phyloP scores from a whole-genome alignment of 2,329 filamentous ascomycete genomes.

The Scytalidium lignicola region DNA sequence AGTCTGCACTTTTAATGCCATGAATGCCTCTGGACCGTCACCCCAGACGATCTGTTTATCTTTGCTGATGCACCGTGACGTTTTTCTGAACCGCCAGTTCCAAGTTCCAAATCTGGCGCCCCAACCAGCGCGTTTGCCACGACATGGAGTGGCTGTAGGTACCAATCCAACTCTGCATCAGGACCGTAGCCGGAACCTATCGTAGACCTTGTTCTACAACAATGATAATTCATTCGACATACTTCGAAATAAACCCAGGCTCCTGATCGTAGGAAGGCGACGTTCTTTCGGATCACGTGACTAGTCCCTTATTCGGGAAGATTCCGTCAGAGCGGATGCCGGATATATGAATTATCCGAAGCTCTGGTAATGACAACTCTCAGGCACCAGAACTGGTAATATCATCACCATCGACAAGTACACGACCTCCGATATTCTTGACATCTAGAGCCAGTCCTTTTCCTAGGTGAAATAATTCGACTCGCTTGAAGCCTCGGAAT shows the following conservation, averaged over 20 bases:
- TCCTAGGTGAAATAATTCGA: too few species aligned
- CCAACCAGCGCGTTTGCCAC: background rate
- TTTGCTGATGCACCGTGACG: background rate
- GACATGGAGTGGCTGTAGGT: background rate
- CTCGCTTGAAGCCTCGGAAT: too few species aligned
- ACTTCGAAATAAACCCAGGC: too few species aligned
- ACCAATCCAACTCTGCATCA: too few species aligned
- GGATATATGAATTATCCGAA: background rate
- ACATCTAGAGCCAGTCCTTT: background rate
- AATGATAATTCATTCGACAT: too few species aligned
- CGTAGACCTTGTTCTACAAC: too few species aligned
- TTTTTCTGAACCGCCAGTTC: background rate
- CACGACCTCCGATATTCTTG: background rate
- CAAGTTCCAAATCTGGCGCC: background rate
- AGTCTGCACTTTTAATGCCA: too few species aligned
- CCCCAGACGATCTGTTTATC: background rate
- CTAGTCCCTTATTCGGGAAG: background rate
- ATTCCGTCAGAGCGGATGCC: background rate
- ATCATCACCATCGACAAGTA: background rate
- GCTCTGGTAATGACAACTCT: background rate
- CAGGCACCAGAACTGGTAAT: background rate
- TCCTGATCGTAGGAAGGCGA: background rate
- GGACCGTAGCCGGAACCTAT: too few species aligned
- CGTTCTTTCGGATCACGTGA: background rate
- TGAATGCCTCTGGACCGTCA: background rate